A percentile compares a stretch with the other conserved stretches of the same genome.
phyloP scores from a whole-genome alignment of 2,329 filamentous ascomycete species.

The Dothideomycetes sp. region DNA sequence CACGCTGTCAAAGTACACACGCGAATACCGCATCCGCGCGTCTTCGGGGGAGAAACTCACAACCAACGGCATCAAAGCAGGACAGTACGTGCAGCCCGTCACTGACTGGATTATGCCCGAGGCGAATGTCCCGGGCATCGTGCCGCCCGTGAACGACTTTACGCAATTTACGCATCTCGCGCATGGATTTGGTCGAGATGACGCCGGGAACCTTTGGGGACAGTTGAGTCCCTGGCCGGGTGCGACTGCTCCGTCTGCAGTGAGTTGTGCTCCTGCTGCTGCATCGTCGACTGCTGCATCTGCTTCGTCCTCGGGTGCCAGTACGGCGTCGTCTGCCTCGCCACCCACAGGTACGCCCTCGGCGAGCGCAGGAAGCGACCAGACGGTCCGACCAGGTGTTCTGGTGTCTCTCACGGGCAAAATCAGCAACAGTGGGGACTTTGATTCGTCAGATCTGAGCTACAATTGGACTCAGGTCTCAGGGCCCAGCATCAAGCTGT shows the following conservation, averaged over 20 bases:
- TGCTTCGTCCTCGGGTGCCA: constrained; percentile 26
- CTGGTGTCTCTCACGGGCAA: constrained; percentile 19
- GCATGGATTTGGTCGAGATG: constrained; percentile 21
- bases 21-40: constrained; percentile 30
- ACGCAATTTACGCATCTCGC: constrained; percentile 21
- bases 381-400: constrained; percentile 18
- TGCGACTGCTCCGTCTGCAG: constrained; percentile 16
- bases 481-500: constrained; percentile 16
- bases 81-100: constrained; percentile 30
- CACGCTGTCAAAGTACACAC: constrained; percentile 25
- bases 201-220: constrained; percentile 22
- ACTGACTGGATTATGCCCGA: constrained; percentile 35
- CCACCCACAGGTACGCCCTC: constrained; percentile 16
- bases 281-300: constrained; percentile 15
- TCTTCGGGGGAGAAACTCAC: constrained; percentile 23
- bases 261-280: constrained; percentile 7
- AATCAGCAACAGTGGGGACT: constrained; percentile 16
- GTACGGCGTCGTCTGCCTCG: constrained; percentile 7
- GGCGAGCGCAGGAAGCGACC: constrained; percentile 13
- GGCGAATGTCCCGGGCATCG: constrained; percentile 25
- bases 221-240: constrained; percentile 28
- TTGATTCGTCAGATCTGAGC: constrained; percentile 14
- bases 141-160: constrained; percentile 24
- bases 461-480: constrained; percentile 22
- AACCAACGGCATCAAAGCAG: constrained; percentile 29